These are phyloP conservation scores for Eremothecium coryli DNA, from an alignment of 1,139 yeast genomes.

Conservation along the genomic window DNA sequence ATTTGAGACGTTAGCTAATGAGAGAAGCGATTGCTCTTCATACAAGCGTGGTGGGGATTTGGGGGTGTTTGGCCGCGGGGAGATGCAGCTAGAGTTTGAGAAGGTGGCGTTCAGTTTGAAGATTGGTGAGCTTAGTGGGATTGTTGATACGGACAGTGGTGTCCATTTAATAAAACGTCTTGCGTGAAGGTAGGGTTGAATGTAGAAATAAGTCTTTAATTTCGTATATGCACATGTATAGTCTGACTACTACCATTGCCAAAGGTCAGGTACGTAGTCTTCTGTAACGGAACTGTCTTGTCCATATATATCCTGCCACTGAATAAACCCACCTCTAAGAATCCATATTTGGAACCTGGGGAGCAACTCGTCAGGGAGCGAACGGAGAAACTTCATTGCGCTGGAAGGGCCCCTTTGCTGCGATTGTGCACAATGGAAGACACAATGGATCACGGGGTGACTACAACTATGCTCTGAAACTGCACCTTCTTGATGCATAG, in stretches of 20 bases:
- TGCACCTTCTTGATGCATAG: conserved; percentile 23
- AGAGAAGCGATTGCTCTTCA: conserved; percentile 85
- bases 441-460: conserved; percentile 44
- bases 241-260: conserved; percentile 34
- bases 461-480: no score
- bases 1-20: conserved; percentile 62
- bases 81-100: conserved; percentile 93
- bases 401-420: conserved; percentile 89
- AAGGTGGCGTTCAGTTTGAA: conserved; percentile 73
- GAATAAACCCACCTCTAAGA: conserved; percentile 72
- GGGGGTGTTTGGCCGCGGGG: conserved; percentile 80
- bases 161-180: conserved; percentile 82
- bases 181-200: conserved; percentile 25
- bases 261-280: conserved; percentile 47
- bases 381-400: conserved; percentile 57
- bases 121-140: conserved; percentile 74
- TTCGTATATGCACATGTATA: conserved; percentile 3
- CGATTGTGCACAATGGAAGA: conserved; percentile 84
- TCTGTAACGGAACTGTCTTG: conserved; percentile 59
- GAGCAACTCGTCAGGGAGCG: conserved; percentile 36
- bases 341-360: conserved; percentile 53
- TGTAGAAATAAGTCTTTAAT: neutral
- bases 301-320: conserved; percentile 75
- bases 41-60: conserved; percentile 86
- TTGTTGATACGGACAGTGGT: conserved; percentile 87